These are phyloP conservation scores for Haplosporangium sp. DNA, from an alignment of 371 early-diverging fungal species.

Conservation along the genomic window DNA sequence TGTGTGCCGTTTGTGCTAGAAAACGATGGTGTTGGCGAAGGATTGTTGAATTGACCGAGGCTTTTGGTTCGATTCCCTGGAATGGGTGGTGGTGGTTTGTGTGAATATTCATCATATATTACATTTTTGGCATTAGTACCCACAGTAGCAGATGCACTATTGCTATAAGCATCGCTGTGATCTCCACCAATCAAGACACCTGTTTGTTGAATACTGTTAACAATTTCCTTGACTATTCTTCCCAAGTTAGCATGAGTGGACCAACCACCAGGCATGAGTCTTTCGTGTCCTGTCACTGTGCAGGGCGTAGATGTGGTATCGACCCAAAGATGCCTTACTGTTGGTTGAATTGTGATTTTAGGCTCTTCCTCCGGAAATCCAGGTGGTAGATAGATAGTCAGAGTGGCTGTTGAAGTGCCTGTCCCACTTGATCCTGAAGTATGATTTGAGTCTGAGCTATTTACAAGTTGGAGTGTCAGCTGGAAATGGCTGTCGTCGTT, in stretches of 20 bases:
- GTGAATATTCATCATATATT: slow-evolving; percentile 40
- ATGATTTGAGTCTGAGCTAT: slow-evolving; percentile 22
- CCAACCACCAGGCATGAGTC: slow-evolving; percentile 56
- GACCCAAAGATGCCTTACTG: slow-evolving; percentile 69
- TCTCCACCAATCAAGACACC: slow-evolving; percentile 54
- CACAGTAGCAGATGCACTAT: neutral
- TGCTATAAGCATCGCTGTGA: slow-evolving; percentile 8
- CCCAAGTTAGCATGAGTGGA: slow-evolving; percentile 60
- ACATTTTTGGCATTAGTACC: slow-evolving; percentile 1
- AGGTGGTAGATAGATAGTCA: slow-evolving; percentile 57
- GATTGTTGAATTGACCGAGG: slow-evolving; percentile 18
- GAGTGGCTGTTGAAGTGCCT: slow-evolving; percentile 11
- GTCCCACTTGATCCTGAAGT: slow-evolving; percentile 8
- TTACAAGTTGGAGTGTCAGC: slow-evolving; percentile 29
- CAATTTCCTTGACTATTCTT: slow-evolving; percentile 63
- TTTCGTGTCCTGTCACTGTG: slow-evolving; percentile 58
- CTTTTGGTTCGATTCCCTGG: slow-evolving; percentile 44
- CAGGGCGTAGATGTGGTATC: slow-evolving; percentile 58
- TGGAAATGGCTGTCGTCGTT: slow-evolving; percentile 48
- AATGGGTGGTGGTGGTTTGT: slow-evolving; percentile 55
- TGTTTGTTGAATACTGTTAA: slow-evolving; percentile 59
- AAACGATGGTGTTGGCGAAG: slow-evolving; percentile 3
- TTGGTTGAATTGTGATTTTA: slow-evolving; percentile 68
- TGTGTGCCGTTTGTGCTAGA: slow-evolving; percentile 30
- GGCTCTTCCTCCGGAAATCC: slow-evolving; percentile 69